Evolutionary conservation across 2,329 filamentous ascomycete genomes (phyloP).

Genomic region (Pestalotiopsis sp.): DNA sequence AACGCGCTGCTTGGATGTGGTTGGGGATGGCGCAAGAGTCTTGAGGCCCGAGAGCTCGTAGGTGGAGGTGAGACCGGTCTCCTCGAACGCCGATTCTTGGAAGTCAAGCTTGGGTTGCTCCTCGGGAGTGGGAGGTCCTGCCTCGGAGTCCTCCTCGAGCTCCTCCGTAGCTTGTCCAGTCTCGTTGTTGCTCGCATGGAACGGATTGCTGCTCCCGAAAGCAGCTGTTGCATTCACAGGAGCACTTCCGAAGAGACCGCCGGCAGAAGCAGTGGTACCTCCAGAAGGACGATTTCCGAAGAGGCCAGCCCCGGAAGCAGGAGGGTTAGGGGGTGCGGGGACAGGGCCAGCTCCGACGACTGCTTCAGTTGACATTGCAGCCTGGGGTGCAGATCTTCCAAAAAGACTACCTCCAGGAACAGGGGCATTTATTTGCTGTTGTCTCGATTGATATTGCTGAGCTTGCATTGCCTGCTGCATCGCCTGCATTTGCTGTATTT

Average conservation of each 20-base stretch:
- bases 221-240: background rate
- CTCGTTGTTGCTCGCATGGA: background rate
- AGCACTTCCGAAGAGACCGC: background rate
- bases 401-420: background rate
- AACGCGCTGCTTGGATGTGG: conserved; percentile 61
- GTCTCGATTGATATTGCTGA: too few relatives aligned
- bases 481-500: background rate
- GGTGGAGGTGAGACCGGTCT: conserved; percentile 61
- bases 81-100: conserved; percentile 58
- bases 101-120: conserved; percentile 40
- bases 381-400: too few relatives aligned
- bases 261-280: background rate
- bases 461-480: background rate
- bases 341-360: background rate
- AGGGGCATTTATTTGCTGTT: too few relatives aligned
- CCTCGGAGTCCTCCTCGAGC: background rate
- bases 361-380: too few relatives aligned
- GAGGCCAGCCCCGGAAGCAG: background rate
- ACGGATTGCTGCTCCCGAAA: too few relatives aligned
- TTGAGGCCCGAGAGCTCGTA: conserved; percentile 64
- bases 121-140: conserved; percentile 23
- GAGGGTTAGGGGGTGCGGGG: background rate
- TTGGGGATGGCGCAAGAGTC: conserved; percentile 55
- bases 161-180: too few relatives aligned
- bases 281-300: background rate